phyloP scores from a whole-genome alignment of 108 stramenopile genomes.

The Chaetoceros tenuissimus region DNA sequence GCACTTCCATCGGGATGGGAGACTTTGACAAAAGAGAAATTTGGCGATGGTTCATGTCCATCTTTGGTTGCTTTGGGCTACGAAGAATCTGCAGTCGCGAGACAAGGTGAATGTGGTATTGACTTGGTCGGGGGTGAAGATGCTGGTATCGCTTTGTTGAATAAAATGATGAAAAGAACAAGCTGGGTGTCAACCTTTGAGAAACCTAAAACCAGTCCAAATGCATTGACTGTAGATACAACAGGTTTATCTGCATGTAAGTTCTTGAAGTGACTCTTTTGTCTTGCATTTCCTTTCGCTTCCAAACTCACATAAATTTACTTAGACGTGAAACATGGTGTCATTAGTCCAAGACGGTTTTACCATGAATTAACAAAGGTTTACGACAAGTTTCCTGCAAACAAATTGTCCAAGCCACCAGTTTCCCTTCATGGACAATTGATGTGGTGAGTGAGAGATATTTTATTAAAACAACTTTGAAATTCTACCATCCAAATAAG shows the following conservation, averaged over 20 bases:
- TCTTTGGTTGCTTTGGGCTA: slow-evolving; percentile 18
- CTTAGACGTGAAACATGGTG: slow-evolving; percentile 46
- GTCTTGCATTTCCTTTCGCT: neutral
- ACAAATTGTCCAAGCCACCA: slow-evolving; percentile 72
- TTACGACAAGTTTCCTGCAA: slow-evolving; percentile 10
- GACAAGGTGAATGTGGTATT: neutral
- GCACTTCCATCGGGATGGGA: slow-evolving; percentile 4
- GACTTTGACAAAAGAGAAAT: neutral
- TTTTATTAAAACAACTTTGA: too few species aligned
- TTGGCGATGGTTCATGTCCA: slow-evolving; percentile 3
- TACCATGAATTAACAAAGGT: slow-evolving; percentile 26
- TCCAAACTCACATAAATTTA: neutral
- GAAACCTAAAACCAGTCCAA: slow-evolving; percentile 93
- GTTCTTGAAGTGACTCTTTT: neutral
- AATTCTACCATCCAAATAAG: too few species aligned
- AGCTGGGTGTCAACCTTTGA: slow-evolving; percentile 84
- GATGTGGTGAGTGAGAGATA: too few species aligned
- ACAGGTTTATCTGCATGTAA: slow-evolving; percentile 38
- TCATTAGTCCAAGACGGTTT: slow-evolving; percentile 33
- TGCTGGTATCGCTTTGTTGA: slow-evolving; percentile 34
- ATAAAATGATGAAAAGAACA: slow-evolving; percentile 25
- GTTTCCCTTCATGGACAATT: slow-evolving; percentile 90
- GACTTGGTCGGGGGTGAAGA: slow-evolving; percentile 42
- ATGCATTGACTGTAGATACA: slow-evolving; percentile 63
- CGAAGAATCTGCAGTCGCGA: neutral